These are phyloP conservation scores for Biscutella laevigata DNA, from an alignment of 441 rosid genomes.

Conservation along the genomic window DNA sequence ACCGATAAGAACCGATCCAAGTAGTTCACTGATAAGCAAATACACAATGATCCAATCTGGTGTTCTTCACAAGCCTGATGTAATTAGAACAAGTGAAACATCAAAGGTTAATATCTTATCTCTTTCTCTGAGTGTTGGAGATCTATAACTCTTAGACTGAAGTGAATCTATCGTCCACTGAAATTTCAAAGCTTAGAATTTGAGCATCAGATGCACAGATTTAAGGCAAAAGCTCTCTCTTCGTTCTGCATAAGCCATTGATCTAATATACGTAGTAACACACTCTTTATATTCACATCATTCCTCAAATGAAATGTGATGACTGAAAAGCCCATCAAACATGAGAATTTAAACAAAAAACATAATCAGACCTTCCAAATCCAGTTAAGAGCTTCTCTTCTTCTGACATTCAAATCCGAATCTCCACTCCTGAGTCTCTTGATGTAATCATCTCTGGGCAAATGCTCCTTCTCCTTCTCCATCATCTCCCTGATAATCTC, in stretches of 20 bases:
- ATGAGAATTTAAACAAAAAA: neutral
- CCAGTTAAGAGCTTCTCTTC: slow-evolving; percentile 49
- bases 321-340: slow-evolving; percentile 17
- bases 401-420: slow-evolving; percentile 39
- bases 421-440: slow-evolving; percentile 38
- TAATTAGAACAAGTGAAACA: neutral
- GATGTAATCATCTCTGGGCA: slow-evolving; percentile 44
- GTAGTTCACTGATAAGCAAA: slow-evolving; percentile 57
- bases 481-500: slow-evolving; percentile 42
- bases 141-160: slow-evolving; percentile 9
- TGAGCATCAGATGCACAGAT: slow-evolving; percentile 9
- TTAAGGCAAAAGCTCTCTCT: neutral
- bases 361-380: slow-evolving; percentile 40
- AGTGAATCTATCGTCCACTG: neutral
- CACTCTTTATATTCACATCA: slow-evolving; percentile 7
- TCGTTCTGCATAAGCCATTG: slow-evolving; percentile 1
- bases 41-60: slow-evolving; percentile 44
- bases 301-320: slow-evolving; percentile 9
- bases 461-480: slow-evolving; percentile 36
- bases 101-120: neutral
- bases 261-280: neutral
- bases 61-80: slow-evolving; percentile 59
- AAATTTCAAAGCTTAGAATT: neutral
- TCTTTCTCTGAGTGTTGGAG: neutral
- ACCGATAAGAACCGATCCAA: slow-evolving; percentile 70